Percentiles rank a stretch among this genome's conserved stretches.
Conservation (phyloP, 1,284 basidiomycete species). For the Heterobasidion occidentale region DNA sequence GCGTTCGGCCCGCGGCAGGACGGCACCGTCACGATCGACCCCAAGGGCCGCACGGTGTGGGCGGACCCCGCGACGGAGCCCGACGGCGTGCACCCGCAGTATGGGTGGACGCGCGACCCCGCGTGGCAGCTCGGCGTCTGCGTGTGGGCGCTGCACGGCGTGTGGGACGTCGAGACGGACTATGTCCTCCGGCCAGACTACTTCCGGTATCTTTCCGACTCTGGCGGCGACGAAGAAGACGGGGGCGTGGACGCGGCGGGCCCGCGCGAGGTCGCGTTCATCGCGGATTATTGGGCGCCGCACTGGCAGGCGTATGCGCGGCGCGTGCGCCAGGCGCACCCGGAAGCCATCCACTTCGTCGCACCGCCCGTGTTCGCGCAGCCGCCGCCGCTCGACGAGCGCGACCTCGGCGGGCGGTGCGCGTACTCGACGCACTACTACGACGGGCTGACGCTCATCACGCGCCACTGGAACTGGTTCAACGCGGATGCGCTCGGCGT, state of each 20-base stretch:
- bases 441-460: constrained; percentile 83
- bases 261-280: constrained; percentile 52
- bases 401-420: constrained; percentile 61
- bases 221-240: constrained; percentile 11
- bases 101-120: constrained; percentile 76
- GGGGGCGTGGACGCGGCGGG: constrained; percentile 7
- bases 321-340: constrained; percentile 68
- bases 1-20: constrained; percentile 71
- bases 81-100: constrained; percentile 47
- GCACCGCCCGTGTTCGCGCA: constrained; percentile 89
- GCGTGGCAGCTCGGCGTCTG: constrained; percentile 84
- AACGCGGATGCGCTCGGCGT: constrained; percentile 94
- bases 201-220: constrained; percentile 47
- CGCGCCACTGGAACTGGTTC: constrained; percentile 93
- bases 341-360: constrained; percentile 84
- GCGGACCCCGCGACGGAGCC: constrained; percentile 38
- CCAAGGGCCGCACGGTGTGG: constrained; percentile 74
- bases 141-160: constrained; percentile 89
- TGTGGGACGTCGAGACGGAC: constrained; percentile 79
- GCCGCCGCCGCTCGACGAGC: constrained; percentile 61
- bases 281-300: constrained; percentile 77
- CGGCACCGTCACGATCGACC: constrained; percentile 77
- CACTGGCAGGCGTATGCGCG: constrained; percentile 65
- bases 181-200: constrained; percentile 73
- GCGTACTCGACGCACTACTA: constrained; percentile 90